Evolutionary conservation across 2,329 filamentous ascomycete species (phyloP).

Genomic region (Parascedosporium putredinis): DNA sequence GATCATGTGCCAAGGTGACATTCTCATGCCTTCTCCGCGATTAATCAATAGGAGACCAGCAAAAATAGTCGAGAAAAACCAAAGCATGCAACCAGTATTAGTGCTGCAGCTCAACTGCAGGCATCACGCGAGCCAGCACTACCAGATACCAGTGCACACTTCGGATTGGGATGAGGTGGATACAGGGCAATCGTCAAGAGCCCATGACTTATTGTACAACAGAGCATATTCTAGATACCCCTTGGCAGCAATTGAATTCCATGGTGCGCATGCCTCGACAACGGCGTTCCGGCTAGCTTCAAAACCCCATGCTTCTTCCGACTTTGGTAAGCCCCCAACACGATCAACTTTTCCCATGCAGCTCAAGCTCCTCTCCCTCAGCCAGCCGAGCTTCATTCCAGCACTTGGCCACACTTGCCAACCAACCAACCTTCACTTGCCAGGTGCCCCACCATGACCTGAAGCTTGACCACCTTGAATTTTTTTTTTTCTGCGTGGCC

Average conservation of each 20-base stretch:
- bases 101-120: neutral
- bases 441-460: neutral
- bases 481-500: conserved; percentile 8
- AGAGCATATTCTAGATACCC: neutral
- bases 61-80: too few species aligned
- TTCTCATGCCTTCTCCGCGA: neutral
- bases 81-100: neutral
- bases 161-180: neutral
- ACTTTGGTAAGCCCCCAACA: too few species aligned
- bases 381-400: too few species aligned
- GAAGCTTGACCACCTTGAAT: neutral
- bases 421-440: neutral
- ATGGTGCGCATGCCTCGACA: too few species aligned
- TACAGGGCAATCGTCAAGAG: neutral
- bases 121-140: neutral
- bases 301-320: too few species aligned
- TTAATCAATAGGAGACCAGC: neutral
- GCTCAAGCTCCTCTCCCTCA: too few species aligned
- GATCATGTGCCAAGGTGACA: neutral
- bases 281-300: too few species aligned
- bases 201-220: neutral
- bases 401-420: neutral
- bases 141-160: neutral
- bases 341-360: neutral
- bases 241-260: neutral